A percentile compares a stretch with the other conserved stretches of the same genome.
phyloP scores from a whole-genome alignment of 1,284 basidiomycete genomes.

The Porogramme epimiltina region DNA sequence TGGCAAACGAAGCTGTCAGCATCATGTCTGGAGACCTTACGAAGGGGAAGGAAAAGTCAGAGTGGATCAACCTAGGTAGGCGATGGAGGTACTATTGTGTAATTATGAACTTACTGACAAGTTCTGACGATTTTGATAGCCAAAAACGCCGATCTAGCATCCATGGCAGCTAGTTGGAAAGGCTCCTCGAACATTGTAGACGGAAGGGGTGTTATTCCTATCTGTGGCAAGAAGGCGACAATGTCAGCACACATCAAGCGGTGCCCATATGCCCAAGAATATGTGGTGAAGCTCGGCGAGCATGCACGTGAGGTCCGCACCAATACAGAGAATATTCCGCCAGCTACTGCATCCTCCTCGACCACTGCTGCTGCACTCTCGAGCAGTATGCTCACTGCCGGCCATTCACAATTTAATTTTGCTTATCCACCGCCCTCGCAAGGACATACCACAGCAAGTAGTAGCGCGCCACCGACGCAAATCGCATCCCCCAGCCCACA shows the following conservation, averaged over 20 bases:
- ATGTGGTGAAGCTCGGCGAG: background rate
- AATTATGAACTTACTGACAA: background rate
- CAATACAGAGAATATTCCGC: background rate
- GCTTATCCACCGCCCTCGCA: too few relatives aligned
- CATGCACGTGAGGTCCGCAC: too few relatives aligned
- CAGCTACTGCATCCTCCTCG: background rate
- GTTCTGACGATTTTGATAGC: background rate
- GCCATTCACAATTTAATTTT: background rate
- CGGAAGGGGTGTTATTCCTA: constrained; percentile 6
- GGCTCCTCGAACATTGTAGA: background rate
- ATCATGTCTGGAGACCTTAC: background rate
- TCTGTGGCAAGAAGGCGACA: constrained; percentile 4
- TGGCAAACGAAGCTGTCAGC: background rate
- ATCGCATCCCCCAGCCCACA: too few relatives aligned
- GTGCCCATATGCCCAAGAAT: background rate
- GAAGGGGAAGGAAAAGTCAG: background rate
- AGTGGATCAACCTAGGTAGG: background rate
- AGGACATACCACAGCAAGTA: too few relatives aligned
- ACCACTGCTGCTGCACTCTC: background rate
- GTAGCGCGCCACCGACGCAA: too few relatives aligned
- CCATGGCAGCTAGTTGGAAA: background rate
- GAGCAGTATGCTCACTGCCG: background rate
- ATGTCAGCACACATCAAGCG: constrained; percentile 3
- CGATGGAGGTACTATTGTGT: background rate
- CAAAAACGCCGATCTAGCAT: background rate